phyloP scores from a whole-genome alignment of 2,329 filamentous ascomycete species.

The Diaporthe destruens region DNA sequence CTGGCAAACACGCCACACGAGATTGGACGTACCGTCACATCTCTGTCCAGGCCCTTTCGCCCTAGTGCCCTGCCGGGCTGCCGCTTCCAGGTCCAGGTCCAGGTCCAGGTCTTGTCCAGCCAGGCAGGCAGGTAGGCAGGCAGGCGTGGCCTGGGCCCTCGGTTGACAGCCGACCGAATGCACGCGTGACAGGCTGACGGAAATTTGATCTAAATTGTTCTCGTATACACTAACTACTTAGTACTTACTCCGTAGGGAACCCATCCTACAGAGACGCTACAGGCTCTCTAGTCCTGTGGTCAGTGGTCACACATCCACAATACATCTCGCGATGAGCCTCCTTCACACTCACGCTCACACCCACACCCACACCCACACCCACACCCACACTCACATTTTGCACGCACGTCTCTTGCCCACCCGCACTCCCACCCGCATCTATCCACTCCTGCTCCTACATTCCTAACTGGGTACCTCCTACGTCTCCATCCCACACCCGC shows the following conservation, averaged over 20 bases:
- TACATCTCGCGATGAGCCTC: constrained; percentile 16
- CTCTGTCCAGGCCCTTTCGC: too few relatives aligned
- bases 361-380: neutral
- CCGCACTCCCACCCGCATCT: neutral
- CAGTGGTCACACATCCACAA: constrained; percentile 18
- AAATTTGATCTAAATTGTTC: constrained; percentile 25
- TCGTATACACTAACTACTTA: constrained; percentile 5
- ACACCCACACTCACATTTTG: too few relatives aligned
- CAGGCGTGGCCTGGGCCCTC: constrained; percentile 8
- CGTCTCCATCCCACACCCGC: neutral
- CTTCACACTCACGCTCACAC: neutral
- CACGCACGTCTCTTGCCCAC: neutral
- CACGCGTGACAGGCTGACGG: constrained; percentile 27
- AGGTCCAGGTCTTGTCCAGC: neutral
- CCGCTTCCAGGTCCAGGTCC: neutral
- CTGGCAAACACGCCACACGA: neutral
- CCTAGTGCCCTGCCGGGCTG: neutral
- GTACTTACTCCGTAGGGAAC: neutral
- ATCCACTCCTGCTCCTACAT: neutral
- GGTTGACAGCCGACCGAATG: constrained; percentile 32
- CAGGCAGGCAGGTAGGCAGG: neutral
- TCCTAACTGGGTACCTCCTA: too few relatives aligned
- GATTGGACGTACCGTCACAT: neutral
- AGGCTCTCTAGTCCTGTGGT: neutral
- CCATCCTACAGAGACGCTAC: neutral